Conservation (phyloP, 2,329 filamentous ascomycete genomes). For the Sclerotinia spermophila region DNA sequence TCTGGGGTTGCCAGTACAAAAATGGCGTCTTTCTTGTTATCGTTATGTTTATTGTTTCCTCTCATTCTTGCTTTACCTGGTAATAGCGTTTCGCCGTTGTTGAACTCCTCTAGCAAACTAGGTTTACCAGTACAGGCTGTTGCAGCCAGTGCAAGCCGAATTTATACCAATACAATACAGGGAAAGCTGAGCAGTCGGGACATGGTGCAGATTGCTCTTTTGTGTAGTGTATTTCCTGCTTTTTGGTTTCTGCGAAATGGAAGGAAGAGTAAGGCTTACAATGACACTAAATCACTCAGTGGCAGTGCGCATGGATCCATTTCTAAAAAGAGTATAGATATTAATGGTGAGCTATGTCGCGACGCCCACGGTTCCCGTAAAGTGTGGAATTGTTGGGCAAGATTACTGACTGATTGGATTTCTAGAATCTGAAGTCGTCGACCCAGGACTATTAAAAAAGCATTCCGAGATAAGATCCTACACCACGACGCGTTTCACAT, state of each 20-base stretch:
- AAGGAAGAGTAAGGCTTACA: slow-evolving; percentile 26
- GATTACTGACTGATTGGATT: slow-evolving; percentile 17
- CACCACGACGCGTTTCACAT: slow-evolving; percentile 64
- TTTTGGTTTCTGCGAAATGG: slow-evolving; percentile 29
- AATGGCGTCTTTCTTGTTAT: slow-evolving; percentile 10
- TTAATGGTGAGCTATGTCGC: slow-evolving; percentile 25
- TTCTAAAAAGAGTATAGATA: slow-evolving; percentile 22
- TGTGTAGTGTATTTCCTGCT: slow-evolving; percentile 27
- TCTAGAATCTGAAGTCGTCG: slow-evolving; percentile 40
- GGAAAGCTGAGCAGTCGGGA: slow-evolving; percentile 27
- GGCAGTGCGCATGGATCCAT: slow-evolving; percentile 5
- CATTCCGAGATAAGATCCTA: slow-evolving; percentile 70
- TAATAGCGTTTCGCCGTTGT: slow-evolving; percentile 1
- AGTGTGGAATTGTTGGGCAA: not conserved
- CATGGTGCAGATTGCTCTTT: slow-evolving; percentile 27
- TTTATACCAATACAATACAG: slow-evolving; percentile 24
- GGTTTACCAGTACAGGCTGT: slow-evolving; percentile 20
- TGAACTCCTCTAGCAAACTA: slow-evolving; percentile 10
- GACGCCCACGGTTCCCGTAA: not conserved
- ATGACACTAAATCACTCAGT: slow-evolving; percentile 14
- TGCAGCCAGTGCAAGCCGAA: slow-evolving; percentile 22
- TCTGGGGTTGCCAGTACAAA: not conserved
- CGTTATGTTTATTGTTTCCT: slow-evolving; percentile 1
- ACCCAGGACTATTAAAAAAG: slow-evolving; percentile 77
- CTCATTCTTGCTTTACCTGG: slow-evolving; percentile 13